A percentile compares a stretch with the other conserved stretches of the same genome.
These are phyloP conservation scores for Auxenochlorella protothecoides DNA, from an alignment of 139 green algal genomes.

Conservation along the genomic window DNA sequence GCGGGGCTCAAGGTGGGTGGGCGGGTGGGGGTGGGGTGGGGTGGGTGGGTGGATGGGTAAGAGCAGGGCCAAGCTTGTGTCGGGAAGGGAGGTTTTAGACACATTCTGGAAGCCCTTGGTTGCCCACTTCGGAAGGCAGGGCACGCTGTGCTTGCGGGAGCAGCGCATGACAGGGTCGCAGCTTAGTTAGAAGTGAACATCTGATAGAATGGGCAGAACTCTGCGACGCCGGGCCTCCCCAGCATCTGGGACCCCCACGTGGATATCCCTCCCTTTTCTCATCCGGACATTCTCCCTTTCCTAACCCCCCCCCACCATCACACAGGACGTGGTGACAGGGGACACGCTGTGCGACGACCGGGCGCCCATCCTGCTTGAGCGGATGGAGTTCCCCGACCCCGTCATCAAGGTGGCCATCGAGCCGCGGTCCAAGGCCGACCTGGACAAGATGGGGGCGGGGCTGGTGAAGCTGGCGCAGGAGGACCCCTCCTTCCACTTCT, in stretches of 20 bases:
- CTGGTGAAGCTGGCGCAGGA: slow-evolving; percentile 96
- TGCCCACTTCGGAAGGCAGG: no score
- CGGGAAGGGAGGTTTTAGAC: background rate
- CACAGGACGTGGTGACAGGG: slow-evolving; percentile 76
- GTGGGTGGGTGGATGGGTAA: no score
- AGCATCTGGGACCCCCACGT: no score
- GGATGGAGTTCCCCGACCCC: slow-evolving; percentile 99
- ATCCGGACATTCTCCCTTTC: no score
- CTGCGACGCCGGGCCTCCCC: no score
- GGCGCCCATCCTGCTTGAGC: slow-evolving; percentile 87
- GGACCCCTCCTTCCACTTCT: slow-evolving; percentile 94
- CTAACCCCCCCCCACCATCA: no score
- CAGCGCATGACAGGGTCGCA: no score
- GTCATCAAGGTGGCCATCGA: slow-evolving; percentile 99
- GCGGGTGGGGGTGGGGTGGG: background rate
- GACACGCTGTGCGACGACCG: slow-evolving; percentile 95
- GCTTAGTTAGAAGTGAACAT: no score
- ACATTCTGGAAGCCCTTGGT: no score
- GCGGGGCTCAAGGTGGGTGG: slow-evolving; percentile 74
- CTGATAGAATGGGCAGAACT: no score
- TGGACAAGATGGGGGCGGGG: slow-evolving; percentile 90
- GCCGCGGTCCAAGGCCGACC: slow-evolving; percentile 94
- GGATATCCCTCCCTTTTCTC: no score
- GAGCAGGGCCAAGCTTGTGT: background rate
- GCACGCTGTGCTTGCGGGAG: no score